A percentile compares a stretch with the other conserved stretches of the same genome.
These are phyloP conservation scores for Nakaseomyces kungkrabaensis DNA, from an alignment of 1,139 yeast species.

Conservation along the genomic window DNA sequence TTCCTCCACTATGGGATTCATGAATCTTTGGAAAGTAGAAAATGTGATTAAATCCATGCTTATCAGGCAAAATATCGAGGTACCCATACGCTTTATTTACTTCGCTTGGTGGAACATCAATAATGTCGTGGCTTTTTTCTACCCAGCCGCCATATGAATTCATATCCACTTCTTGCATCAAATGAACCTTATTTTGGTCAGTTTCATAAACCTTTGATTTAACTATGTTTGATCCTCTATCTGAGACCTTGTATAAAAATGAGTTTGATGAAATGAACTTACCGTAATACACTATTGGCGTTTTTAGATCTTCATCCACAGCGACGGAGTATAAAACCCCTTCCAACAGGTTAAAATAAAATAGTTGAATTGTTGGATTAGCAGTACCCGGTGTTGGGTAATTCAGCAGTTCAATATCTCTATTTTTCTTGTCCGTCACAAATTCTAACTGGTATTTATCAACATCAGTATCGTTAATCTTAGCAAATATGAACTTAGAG, in stretches of 20 bases:
- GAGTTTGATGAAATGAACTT: slow-evolving; percentile 52
- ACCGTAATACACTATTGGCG: slow-evolving; percentile 51
- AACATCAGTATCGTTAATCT: slow-evolving; percentile 65
- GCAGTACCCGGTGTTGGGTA: slow-evolving; percentile 86
- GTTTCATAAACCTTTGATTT: slow-evolving; percentile 35
- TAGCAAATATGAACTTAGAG: slow-evolving; percentile 49
- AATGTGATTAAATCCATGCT: slow-evolving; percentile 53
- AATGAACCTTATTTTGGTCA: slow-evolving; percentile 30
- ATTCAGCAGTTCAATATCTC: slow-evolving; percentile 40
- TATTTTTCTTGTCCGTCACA: slow-evolving; percentile 1
- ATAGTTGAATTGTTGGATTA: slow-evolving; percentile 53
- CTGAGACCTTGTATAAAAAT: slow-evolving; percentile 57
- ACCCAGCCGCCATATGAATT: slow-evolving; percentile 49
- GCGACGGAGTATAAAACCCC: slow-evolving; percentile 24
- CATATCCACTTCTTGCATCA: slow-evolving; percentile 35
- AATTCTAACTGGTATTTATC: slow-evolving; percentile 57
- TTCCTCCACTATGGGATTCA: slow-evolving; percentile 34
- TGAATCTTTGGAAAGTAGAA: slow-evolving; percentile 50
- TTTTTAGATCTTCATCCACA: slow-evolving; percentile 26
- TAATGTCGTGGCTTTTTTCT: slow-evolving; percentile 27
- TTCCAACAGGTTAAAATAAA: slow-evolving; percentile 35
- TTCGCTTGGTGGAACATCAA: slow-evolving; percentile 31
- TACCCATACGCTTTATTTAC: slow-evolving; percentile 39
- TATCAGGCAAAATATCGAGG: slow-evolving; percentile 60
- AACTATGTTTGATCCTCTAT: slow-evolving; percentile 56